Evolutionary conservation across 768 basidiomycete genomes (phyloP).

Genomic region (Boletus eberwhitei): DNA sequence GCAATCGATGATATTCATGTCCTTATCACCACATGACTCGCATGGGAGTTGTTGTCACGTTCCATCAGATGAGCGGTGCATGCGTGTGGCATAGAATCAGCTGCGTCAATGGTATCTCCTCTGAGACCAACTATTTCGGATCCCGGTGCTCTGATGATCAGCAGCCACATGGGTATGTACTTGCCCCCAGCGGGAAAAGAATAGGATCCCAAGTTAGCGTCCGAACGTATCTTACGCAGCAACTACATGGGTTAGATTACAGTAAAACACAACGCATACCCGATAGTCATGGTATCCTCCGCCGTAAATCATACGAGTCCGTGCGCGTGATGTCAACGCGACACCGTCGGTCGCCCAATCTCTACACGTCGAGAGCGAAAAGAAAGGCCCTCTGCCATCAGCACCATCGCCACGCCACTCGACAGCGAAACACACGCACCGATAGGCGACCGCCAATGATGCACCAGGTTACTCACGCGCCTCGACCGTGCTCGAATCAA

Average conservation of each 20-base stretch:
- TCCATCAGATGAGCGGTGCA: too few relatives aligned
- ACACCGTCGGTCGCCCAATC: slow-evolving; percentile 7
- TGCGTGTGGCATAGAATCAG: too few relatives aligned
- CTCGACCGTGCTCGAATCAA: slow-evolving; percentile 40
- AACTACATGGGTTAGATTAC: not conserved
- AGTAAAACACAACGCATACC: too few relatives aligned
- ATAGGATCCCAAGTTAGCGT: too few relatives aligned
- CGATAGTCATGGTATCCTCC: not conserved
- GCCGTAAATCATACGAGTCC: not conserved
- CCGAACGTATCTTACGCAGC: too few relatives aligned
- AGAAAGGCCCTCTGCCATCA: not conserved
- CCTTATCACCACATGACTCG: too few relatives aligned
- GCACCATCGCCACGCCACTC: not conserved
- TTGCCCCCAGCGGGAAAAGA: not conserved
- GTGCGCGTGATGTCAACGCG: not conserved
- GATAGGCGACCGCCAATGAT: slow-evolving; percentile 68
- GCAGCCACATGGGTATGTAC: not conserved
- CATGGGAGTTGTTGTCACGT: too few relatives aligned
- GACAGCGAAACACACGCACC: slow-evolving; percentile 37
- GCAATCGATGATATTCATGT: too few relatives aligned
- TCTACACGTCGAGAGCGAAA: not conserved
- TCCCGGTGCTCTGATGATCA: not conserved
- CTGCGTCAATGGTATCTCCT: too few relatives aligned
- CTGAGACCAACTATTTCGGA: too few relatives aligned
- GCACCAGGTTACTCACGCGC: slow-evolving; percentile 48